Evolutionary conservation across 2,329 filamentous ascomycete genomes (phyloP).

Genomic region (Trichoderma hamatum): DNA sequence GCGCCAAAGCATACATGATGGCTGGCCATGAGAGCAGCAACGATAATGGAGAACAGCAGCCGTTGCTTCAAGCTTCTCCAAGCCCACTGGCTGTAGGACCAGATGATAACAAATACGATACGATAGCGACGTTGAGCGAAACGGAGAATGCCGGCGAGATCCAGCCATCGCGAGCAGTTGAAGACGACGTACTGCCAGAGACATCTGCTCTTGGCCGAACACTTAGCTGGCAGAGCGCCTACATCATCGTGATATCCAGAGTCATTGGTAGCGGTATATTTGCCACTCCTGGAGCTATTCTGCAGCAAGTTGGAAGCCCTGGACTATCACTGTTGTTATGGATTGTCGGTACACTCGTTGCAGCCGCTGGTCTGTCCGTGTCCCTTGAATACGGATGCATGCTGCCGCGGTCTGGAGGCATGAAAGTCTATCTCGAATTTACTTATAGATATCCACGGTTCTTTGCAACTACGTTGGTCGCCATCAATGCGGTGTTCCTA

Average conservation of each 20-base stretch:
- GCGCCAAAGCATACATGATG: constrained; percentile 15
- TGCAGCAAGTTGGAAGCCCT: constrained; percentile 66
- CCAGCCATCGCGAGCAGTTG: constrained; percentile 41
- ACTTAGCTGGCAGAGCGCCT: constrained; percentile 65
- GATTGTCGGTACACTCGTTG: constrained; percentile 63
- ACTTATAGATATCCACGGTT: constrained; percentile 66
- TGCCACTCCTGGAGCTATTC: constrained; percentile 69
- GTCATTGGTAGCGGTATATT: constrained; percentile 74
- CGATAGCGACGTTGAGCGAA: constrained; percentile 10
- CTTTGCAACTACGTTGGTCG: constrained; percentile 65
- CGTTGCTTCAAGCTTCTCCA: constrained; percentile 14
- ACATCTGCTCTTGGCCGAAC: constrained; percentile 60
- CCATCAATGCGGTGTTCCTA: constrained; percentile 64
- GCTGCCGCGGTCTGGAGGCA: constrained; percentile 68
- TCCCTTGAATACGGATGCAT: constrained; percentile 71
- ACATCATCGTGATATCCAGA: constrained; percentile 68
- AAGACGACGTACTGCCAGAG: constrained; percentile 63
- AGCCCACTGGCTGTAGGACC: background rate
- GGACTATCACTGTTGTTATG: constrained; percentile 66
- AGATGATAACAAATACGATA: constrained; percentile 19
- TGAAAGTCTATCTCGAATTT: constrained; percentile 73
- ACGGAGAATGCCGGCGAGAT: constrained; percentile 9
- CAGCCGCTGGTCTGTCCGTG: constrained; percentile 63
- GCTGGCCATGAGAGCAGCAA: constrained; percentile 4
- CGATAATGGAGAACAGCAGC: constrained; percentile 3